A percentile compares a stretch with the other conserved stretches of the same genome.
Evolutionary conservation across 139 green algal genomes (phyloP).

Genomic region (Coccomyxa sp.): DNA sequence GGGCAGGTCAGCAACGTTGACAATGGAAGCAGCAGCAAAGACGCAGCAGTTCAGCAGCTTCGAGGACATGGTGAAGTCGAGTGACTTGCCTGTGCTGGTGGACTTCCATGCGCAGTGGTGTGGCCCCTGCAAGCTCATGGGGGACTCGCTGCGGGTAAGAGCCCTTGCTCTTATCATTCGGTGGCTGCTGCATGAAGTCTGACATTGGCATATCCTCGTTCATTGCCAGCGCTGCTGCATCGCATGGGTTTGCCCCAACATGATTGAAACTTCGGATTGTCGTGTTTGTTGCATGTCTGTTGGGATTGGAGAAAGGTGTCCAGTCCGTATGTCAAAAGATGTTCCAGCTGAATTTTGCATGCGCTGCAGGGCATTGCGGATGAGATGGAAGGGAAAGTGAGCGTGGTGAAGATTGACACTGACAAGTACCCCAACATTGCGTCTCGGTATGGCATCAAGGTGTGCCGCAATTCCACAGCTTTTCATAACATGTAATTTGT

Average conservation of each 20-base stretch:
- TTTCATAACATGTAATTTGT: not conserved
- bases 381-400: constrained; percentile 25
- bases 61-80: constrained; percentile 57
- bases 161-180: not conserved
- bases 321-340: not conserved
- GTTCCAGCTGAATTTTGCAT: not conserved
- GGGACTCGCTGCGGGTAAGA: constrained; percentile 15
- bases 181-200: not conserved
- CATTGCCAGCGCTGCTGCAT: not conserved
- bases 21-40: not conserved
- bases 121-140: constrained; percentile 69
- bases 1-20: not conserved
- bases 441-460: constrained; percentile 50
- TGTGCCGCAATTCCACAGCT: not conserved
- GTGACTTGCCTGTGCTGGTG: constrained; percentile 56
- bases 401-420: constrained; percentile 79
- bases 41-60: constrained; percentile 52
- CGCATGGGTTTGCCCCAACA: not conserved
- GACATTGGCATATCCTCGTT: not conserved
- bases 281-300: too few species aligned
- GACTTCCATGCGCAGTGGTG: constrained; percentile 82
- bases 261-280: too few species aligned
- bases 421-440: constrained; percentile 74
- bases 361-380: constrained; percentile 11
- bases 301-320: too few species aligned